A percentile compares a stretch with the other conserved stretches of the same genome.
phyloP scores from a whole-genome alignment of 352 stramenopile species.

The Globisporangium cylindrosporum region DNA sequence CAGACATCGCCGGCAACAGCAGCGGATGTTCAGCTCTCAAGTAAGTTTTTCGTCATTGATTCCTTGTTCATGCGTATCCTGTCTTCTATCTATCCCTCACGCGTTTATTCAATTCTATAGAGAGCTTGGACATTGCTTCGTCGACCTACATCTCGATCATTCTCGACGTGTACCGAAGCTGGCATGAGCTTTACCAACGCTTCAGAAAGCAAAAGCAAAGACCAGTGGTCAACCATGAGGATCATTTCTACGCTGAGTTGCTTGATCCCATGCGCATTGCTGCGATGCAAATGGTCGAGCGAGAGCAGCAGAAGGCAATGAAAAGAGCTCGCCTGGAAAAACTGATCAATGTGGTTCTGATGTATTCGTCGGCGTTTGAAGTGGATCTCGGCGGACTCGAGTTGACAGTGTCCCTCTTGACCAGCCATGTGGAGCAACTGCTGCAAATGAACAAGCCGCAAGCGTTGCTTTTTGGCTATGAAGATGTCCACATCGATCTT shows the following conservation, averaged over 20 bases:
- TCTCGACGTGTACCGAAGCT: slow-evolving; percentile 45
- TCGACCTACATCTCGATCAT: slow-evolving; percentile 52
- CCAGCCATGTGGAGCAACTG: slow-evolving; percentile 40
- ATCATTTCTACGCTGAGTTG: slow-evolving; percentile 7
- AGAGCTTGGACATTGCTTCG: slow-evolving; percentile 26
- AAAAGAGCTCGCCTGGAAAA: slow-evolving; percentile 35
- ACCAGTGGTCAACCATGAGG: slow-evolving; percentile 1
- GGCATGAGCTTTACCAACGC: slow-evolving; percentile 34
- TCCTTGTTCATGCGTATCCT: background rate
- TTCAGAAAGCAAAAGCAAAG: slow-evolving; percentile 31
- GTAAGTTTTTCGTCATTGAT: slow-evolving; percentile 2
- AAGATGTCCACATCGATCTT: slow-evolving; percentile 45
- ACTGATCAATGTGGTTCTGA: slow-evolving; percentile 54
- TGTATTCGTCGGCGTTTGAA: slow-evolving; percentile 52
- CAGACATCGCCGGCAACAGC: slow-evolving; percentile 27
- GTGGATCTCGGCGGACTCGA: slow-evolving; percentile 43
- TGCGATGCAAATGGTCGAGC: slow-evolving; percentile 20
- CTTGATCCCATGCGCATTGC: slow-evolving; percentile 3
- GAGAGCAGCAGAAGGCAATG: slow-evolving; percentile 16
- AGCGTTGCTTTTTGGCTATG: slow-evolving; percentile 30
- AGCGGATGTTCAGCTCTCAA: background rate
- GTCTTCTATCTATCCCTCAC: background rate
- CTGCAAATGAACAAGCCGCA: slow-evolving; percentile 11
- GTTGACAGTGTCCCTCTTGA: slow-evolving; percentile 43
- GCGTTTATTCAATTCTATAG: slow-evolving; percentile 8